phyloP scores from a whole-genome alignment of 768 basidiomycete species.

The Tricholomella constricta region DNA sequence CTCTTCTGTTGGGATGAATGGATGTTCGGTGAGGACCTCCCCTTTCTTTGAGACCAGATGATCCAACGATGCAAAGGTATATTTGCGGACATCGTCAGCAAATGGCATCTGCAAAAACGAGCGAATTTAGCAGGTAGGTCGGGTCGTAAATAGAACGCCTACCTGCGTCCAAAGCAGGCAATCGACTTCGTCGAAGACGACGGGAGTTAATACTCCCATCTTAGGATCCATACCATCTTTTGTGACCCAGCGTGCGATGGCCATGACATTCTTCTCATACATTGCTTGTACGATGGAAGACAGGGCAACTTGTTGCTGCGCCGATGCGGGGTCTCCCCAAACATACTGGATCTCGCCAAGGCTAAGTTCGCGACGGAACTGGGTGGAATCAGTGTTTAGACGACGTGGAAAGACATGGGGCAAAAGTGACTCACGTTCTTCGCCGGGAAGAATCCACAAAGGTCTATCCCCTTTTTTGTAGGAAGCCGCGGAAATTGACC shows the following conservation, averaged over 20 bases:
- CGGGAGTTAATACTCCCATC: constrained; percentile 78
- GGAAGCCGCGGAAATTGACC: constrained; percentile 75
- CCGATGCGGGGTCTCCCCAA: constrained; percentile 69
- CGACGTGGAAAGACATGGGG: neutral
- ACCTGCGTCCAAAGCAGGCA: constrained; percentile 87
- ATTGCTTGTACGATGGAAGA: constrained; percentile 89
- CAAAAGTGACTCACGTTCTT: constrained; percentile 52
- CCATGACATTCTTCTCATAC: constrained; percentile 62
- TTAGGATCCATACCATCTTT: constrained; percentile 77
- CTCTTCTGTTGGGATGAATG: constrained; percentile 77
- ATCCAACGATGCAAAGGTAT: constrained; percentile 82
- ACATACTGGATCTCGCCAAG: constrained; percentile 89
- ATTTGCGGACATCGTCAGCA: constrained; percentile 89
- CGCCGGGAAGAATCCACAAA: constrained; percentile 78
- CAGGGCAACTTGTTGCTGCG: constrained; percentile 78
- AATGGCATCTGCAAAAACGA: constrained; percentile 82
- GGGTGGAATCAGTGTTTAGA: constrained; percentile 1
- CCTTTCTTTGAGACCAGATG: constrained; percentile 75
- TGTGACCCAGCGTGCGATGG: constrained; percentile 82
- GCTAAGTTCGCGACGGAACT: constrained; percentile 82
- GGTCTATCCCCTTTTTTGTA: constrained; percentile 85
- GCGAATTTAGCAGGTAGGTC: neutral
- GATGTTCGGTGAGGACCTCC: constrained; percentile 70
- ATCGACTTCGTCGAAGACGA: constrained; percentile 66
- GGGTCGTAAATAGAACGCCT: neutral